A percentile compares a stretch with the other conserved stretches of the same genome.
These are phyloP conservation scores for Ailanthus altissimus DNA, from an alignment of 345 rosid genomes.

Conservation along the genomic window DNA sequence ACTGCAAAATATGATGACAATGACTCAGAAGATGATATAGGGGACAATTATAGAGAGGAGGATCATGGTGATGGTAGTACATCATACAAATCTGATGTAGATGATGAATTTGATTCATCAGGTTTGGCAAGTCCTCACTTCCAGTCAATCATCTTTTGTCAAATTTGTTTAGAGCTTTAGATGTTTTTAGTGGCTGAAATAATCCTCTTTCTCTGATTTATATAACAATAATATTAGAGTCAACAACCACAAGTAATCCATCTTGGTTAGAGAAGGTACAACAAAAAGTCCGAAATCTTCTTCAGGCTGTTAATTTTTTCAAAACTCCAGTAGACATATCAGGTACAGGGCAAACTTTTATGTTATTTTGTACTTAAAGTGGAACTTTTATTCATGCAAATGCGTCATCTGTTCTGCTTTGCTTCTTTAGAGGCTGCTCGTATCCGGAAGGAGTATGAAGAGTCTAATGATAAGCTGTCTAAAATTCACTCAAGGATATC, in stretches of 20 bases:
- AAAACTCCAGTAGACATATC: conserved; percentile 73
- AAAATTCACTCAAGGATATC: conserved; percentile 87
- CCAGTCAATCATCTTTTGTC: conserved; percentile 1
- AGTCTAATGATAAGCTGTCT: conserved; percentile 66
- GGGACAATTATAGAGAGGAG: conserved; percentile 57
- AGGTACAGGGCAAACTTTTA: conserved; percentile 41
- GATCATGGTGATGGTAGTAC: conserved; percentile 50
- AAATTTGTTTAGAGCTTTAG: background rate
- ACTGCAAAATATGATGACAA: conserved; percentile 47
- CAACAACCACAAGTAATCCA: conserved; percentile 41
- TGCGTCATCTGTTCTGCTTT: conserved; percentile 25
- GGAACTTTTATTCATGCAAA: conserved; percentile 8
- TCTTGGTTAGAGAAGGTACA: conserved; percentile 91
- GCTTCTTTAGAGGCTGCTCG: conserved; percentile 65
- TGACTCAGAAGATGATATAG: conserved; percentile 45
- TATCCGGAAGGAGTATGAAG: conserved; percentile 84
- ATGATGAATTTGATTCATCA: conserved; percentile 55
- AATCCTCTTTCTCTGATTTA: background rate
- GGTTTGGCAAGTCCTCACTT: conserved; percentile 43
- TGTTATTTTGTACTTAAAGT: background rate
- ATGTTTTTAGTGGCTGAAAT: conserved; percentile 16
- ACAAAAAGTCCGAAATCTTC: conserved; percentile 51
- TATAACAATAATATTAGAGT: conserved; percentile 35
- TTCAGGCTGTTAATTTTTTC: conserved; percentile 75
- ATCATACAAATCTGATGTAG: conserved; percentile 55